Evolutionary conservation across 1,139 yeast genomes (phyloP).

Genomic region (Kazachstania sp.): DNA sequence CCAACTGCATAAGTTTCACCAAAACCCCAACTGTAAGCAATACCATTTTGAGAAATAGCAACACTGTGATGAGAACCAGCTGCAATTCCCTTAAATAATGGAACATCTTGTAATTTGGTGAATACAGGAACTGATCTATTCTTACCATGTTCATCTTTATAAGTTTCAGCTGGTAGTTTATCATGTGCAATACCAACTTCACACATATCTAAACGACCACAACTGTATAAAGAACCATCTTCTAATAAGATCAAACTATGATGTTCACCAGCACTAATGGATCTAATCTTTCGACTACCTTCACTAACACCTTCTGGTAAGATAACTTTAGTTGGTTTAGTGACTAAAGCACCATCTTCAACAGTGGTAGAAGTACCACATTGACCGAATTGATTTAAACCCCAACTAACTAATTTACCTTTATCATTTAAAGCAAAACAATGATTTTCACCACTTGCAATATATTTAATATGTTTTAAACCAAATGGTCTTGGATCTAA

Average conservation of each 20-base stretch:
- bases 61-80: constrained; percentile 90
- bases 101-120: constrained; percentile 52
- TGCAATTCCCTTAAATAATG: constrained; percentile 56
- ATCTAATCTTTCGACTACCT: constrained; percentile 41
- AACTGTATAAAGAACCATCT: constrained; percentile 65
- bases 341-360: constrained; percentile 74
- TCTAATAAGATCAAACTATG: constrained; percentile 71
- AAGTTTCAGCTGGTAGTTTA: constrained; percentile 59
- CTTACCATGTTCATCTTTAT: constrained; percentile 68
- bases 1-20: constrained; percentile 96
- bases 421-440: constrained; percentile 80
- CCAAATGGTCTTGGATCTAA: constrained; percentile 67
- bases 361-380: constrained; percentile 67
- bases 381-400: constrained; percentile 92
- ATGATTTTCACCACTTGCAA: constrained; percentile 93
- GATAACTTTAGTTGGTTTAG: constrained; percentile 68
- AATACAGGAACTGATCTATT: constrained; percentile 86
- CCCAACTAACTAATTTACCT: constrained; percentile 80
- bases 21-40: constrained; percentile 93
- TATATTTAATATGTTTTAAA: constrained; percentile 62
- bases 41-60: constrained; percentile 77
- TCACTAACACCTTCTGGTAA: constrained; percentile 30
- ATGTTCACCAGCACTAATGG: constrained; percentile 87
- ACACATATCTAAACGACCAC: constrained; percentile 91
- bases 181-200: constrained; percentile 73